These are phyloP conservation scores for Taphrina populina DNA, from an alignment of 1,139 yeast species.

Conservation along the genomic window DNA sequence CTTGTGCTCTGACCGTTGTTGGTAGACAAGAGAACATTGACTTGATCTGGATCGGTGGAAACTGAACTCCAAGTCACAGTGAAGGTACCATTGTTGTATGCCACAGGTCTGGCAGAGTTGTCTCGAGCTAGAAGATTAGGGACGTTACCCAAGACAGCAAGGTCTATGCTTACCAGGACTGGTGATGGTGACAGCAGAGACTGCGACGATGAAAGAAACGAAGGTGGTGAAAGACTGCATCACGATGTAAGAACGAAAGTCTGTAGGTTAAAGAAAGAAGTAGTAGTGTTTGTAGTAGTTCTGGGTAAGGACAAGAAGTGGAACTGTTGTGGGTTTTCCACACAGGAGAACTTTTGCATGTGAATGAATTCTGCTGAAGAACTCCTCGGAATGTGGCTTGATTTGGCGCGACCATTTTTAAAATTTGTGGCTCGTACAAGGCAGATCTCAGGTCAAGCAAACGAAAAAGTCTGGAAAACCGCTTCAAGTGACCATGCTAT, in stretches of 20 bases:
- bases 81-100: slow-evolving; percentile 29
- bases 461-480: too few relatives aligned
- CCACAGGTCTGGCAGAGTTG: slow-evolving; percentile 5
- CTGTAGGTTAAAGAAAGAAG: not conserved
- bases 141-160: not conserved
- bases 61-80: slow-evolving; percentile 29
- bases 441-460: too few relatives aligned
- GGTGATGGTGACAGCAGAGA: slow-evolving; percentile 27
- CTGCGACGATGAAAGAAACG: slow-evolving; percentile 5
- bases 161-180: slow-evolving; percentile 8
- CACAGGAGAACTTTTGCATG: too few relatives aligned
- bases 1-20: slow-evolving; percentile 27
- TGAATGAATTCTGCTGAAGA: too few relatives aligned
- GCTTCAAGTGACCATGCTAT: too few relatives aligned
- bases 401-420: too few relatives aligned
- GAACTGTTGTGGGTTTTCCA: too few relatives aligned
- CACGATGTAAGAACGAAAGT: not conserved
- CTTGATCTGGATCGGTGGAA: slow-evolving; percentile 15
- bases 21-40: slow-evolving; percentile 17
- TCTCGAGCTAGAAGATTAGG: slow-evolving; percentile 4
- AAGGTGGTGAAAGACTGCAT: slow-evolving; percentile 14
- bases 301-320: too few relatives aligned
- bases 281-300: not conserved
- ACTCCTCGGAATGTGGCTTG: too few relatives aligned
- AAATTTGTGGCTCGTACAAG: too few relatives aligned